phyloP scores from a whole-genome alignment of 768 basidiomycete species.

The Mycena galericulata region DNA sequence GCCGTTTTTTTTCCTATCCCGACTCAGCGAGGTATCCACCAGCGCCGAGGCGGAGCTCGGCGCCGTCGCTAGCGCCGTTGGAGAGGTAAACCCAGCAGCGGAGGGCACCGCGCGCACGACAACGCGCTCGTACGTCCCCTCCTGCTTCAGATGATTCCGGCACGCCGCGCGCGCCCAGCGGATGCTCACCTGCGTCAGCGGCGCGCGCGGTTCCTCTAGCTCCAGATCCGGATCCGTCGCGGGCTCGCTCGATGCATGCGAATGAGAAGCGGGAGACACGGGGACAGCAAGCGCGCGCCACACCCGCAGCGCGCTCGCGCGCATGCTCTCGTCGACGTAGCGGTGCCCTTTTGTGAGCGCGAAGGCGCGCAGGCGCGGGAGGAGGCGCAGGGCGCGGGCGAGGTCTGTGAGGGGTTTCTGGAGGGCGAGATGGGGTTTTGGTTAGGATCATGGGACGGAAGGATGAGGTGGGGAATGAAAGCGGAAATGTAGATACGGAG shows the following conservation, averaged over 20 bases:
- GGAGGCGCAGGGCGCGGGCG: slow-evolving; percentile 51
- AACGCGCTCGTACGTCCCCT: slow-evolving; percentile 48
- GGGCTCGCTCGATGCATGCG: too few relatives aligned
- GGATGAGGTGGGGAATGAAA: background rate
- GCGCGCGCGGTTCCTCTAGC: background rate
- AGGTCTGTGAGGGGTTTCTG: too few relatives aligned
- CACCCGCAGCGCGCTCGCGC: slow-evolving; percentile 53
- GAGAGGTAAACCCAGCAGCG: too few relatives aligned
- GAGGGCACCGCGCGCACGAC: too few relatives aligned
- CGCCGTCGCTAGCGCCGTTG: too few relatives aligned
- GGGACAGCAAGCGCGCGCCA: slow-evolving; percentile 10
- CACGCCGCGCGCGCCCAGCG: slow-evolving; percentile 62
- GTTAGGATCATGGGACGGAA: too few relatives aligned
- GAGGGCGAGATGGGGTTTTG: background rate
- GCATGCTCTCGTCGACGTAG: slow-evolving; percentile 60
- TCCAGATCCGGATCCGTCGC: too few relatives aligned
- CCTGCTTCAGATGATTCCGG: slow-evolving; percentile 62
- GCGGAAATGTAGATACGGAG: background rate
- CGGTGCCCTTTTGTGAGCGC: slow-evolving; percentile 63
- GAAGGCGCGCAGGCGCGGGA: slow-evolving; percentile 57
- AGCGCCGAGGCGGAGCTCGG: too few relatives aligned
- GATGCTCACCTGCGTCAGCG: slow-evolving; percentile 59
- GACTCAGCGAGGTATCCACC: slow-evolving; percentile 14
- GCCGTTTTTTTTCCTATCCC: background rate
- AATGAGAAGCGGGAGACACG: too few relatives aligned